A percentile compares a stretch with the other conserved stretches of the same genome.
phyloP scores from a whole-genome alignment of 768 basidiomycete species.

The Calocybe gangraenosa region DNA sequence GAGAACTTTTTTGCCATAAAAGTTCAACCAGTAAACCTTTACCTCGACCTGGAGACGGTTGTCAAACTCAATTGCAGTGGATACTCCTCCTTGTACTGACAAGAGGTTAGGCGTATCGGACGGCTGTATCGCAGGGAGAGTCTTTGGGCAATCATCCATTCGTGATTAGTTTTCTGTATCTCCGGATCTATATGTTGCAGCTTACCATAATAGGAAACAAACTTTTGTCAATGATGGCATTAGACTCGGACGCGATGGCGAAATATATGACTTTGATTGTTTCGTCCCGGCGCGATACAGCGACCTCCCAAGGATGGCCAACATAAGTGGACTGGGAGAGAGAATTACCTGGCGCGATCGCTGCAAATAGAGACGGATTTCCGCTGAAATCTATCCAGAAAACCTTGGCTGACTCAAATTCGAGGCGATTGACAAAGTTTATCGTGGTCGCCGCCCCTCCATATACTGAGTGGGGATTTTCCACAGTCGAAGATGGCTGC shows the following conservation, averaged over 20 bases:
- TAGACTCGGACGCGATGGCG: background rate
- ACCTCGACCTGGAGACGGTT: slow-evolving; percentile 9
- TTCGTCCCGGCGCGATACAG: background rate
- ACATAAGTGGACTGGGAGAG: background rate
- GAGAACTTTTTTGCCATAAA: background rate
- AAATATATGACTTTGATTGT: slow-evolving; percentile 3
- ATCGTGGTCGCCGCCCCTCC: slow-evolving; percentile 2
- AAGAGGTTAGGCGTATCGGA: background rate
- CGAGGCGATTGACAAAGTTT: slow-evolving; percentile 3
- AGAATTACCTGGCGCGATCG: background rate
- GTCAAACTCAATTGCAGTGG: slow-evolving; percentile 11
- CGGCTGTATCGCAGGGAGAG: background rate
- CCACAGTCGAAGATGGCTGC: background rate
- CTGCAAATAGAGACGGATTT: background rate
- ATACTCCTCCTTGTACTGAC: background rate
- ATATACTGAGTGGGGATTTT: background rate
- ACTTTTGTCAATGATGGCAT: slow-evolving; percentile 1
- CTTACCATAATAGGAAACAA: background rate
- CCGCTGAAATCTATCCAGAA: slow-evolving; percentile 4
- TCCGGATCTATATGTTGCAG: background rate
- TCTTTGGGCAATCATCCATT: background rate
- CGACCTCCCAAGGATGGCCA: slow-evolving; percentile 10
- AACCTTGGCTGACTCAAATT: slow-evolving; percentile 2
- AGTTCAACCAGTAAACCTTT: slow-evolving; percentile 5
- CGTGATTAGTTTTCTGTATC: too few relatives aligned